These are phyloP conservation scores for Pleurotus salmoneostramineus DNA, from an alignment of 768 basidiomycete species.

Conservation along the genomic window DNA sequence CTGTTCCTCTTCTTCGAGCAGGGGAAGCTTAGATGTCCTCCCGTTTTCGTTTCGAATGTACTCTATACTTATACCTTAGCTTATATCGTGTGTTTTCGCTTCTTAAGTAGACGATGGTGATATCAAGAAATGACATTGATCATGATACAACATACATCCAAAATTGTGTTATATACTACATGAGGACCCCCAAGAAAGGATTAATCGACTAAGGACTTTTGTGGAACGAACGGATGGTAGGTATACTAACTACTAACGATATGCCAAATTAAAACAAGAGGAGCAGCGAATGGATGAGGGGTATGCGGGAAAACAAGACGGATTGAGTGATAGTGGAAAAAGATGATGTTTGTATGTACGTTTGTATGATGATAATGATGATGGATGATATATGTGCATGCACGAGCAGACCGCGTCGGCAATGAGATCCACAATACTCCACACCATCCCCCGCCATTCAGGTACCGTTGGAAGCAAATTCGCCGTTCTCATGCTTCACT, in stretches of 20 bases:
- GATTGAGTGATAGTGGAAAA: background rate
- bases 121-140: background rate
- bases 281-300: background rate
- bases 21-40: background rate
- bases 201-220: background rate
- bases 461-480: background rate
- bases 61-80: too few species aligned
- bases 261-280: background rate
- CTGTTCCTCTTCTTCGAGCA: slow-evolving; percentile 2
- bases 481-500: background rate
- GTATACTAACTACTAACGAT: background rate
- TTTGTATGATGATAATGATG: too few species aligned
- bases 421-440: background rate
- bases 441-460: too few species aligned
- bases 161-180: slow-evolving; percentile 3
- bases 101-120: background rate
- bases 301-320: background rate
- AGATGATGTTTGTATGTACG: background rate
- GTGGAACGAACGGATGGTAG: background rate
- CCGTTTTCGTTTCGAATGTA: background rate
- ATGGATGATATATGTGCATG: too few species aligned
- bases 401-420: background rate
- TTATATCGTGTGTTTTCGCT: background rate
- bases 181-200: background rate
- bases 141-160: slow-evolving; percentile 6